Base-by-base conservation (phyloP, 2,329 filamentous ascomycete species). In the Fonsecaea pedrosoi region DNA sequence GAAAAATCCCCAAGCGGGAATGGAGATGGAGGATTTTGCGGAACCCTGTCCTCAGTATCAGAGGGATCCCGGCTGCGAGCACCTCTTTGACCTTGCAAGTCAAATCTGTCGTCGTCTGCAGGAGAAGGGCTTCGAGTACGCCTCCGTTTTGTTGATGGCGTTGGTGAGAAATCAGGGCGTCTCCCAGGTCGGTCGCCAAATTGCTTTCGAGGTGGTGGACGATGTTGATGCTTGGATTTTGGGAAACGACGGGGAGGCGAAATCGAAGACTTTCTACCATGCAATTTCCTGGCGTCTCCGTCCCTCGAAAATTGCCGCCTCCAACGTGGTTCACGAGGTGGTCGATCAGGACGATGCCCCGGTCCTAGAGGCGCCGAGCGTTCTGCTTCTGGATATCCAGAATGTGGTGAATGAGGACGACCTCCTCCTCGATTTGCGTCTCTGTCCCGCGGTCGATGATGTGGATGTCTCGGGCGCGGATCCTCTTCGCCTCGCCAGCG, bases 401-500 rank as follows among this genome's bases (percentile, higher is more conserved):
- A 60, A 62, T 70, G 66, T 40, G 68, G 70, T 54, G 70, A 69
- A 53, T 65, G 62, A 54, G 60, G 63, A 50, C 61, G 62, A 50
- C 53, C 42, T n/a, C 42, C 45, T 21, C 25, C 59, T 42, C 61
- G 63, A 34, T 70, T 66, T 60, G 69, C 53, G 77, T 76, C 79
- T 77, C 75, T 74, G 71, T 72, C 61, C 69, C 76, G 66, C 73
- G 73, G 64, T 54, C 34, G 59, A 10, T 62, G 65, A 56, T 61
- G 62, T 57, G 54, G 64, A 69, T 65, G 56, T 70, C 68, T 72
- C 69, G 80, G 76, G 74, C 75, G 75, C 67, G 73, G 73, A 69
- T 82, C 78, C 72, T 76, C 77, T 75, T 80, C 75, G 74, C 75
- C 78, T 78, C 78, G 82, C 81, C 82, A 82, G 77, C 82, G 77